A percentile compares a stretch with the other conserved stretches of the same genome.
These are phyloP conservation scores for Daedalea quercina DNA, from an alignment of 768 basidiomycete genomes.

Conservation along the genomic window DNA sequence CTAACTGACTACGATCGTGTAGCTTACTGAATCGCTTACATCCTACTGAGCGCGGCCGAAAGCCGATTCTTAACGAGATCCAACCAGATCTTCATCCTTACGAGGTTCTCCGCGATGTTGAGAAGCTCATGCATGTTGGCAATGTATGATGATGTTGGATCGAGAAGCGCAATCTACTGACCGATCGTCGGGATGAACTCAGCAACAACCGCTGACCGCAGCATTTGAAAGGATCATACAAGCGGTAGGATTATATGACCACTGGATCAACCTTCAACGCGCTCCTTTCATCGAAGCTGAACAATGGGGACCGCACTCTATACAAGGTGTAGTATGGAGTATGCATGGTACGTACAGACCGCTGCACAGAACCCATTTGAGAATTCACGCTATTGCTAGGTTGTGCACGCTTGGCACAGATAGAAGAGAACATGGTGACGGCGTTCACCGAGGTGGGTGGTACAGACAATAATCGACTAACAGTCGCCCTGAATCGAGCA, in stretches of 20 bases:
- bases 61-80: slow-evolving; percentile 59
- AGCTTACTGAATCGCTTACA: slow-evolving; percentile 74
- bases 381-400: slow-evolving; percentile 35
- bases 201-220: slow-evolving; percentile 68
- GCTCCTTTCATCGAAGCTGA: slow-evolving; percentile 45
- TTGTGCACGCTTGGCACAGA: slow-evolving; percentile 52
- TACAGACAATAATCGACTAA: slow-evolving; percentile 56
- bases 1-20: not conserved
- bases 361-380: not conserved
- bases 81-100: slow-evolving; percentile 71
- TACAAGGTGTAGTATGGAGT: slow-evolving; percentile 69
- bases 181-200: not conserved
- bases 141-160: slow-evolving; percentile 38
- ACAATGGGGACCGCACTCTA: slow-evolving; percentile 67
- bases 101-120: slow-evolving; percentile 71
- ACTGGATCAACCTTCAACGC: slow-evolving; percentile 57
- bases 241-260: slow-evolving; percentile 62
- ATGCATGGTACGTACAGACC: slow-evolving; percentile 44
- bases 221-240: slow-evolving; percentile 65
- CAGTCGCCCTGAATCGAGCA: slow-evolving; percentile 57
- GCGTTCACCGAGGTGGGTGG: slow-evolving; percentile 55
- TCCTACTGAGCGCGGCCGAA: slow-evolving; percentile 36
- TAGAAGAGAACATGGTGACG: slow-evolving; percentile 66
- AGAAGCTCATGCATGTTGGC: slow-evolving; percentile 64
- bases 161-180: no score